Conservation (phyloP, 31 red algal genomes). For the Bonnemaisonia californica region DNA sequence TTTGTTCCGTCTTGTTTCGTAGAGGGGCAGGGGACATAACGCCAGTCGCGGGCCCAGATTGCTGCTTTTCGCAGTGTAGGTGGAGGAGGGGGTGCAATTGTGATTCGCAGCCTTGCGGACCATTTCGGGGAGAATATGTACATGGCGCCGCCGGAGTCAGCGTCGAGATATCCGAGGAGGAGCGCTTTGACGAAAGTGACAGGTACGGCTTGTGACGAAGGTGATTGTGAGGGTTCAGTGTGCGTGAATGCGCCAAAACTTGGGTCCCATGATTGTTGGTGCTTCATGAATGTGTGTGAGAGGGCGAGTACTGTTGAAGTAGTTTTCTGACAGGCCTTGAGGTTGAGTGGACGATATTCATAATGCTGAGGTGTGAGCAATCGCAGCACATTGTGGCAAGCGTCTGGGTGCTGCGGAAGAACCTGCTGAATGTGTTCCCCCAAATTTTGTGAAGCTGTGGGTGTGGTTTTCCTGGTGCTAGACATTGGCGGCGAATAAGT, state of each 20-base stretch:
- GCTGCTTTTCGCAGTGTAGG: not conserved
- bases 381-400: not conserved
- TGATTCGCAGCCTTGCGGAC: not conserved
- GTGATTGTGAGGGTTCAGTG: not conserved
- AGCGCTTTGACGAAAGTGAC: not conserved
- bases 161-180: not conserved
- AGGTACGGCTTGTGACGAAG: not conserved
- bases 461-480: too few relatives aligned
- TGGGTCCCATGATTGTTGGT: not conserved
- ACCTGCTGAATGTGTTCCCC: not conserved
- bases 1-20: not conserved
- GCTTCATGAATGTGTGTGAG: not conserved
- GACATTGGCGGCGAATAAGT: too few relatives aligned
- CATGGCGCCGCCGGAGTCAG: not conserved
- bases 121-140: not conserved
- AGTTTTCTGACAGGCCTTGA: not conserved
- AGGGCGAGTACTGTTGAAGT: not conserved
- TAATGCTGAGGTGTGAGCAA: not conserved
- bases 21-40: not conserved
- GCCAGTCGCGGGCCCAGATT: constrained; percentile 21
- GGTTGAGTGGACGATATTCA: not conserved
- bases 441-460: too few relatives aligned
- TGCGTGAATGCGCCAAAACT: not conserved
- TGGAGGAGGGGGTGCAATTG: constrained; percentile 11
- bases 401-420: not conserved